Evolutionary conservation across 257 asterid species (phyloP).

Genomic region (Ilex aquifolium): DNA sequence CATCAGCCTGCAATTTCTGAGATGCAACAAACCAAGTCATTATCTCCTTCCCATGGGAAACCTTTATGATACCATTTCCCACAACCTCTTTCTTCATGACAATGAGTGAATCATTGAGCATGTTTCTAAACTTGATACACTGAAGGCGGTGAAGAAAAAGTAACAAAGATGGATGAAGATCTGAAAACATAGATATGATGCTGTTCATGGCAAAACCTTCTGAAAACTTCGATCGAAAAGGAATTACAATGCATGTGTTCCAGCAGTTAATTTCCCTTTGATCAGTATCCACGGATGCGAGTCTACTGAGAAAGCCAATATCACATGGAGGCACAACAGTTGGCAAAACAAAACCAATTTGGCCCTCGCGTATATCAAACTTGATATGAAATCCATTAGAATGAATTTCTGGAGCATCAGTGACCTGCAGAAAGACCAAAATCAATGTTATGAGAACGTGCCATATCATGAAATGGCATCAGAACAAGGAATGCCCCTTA

Average conservation of each 20-base stretch:
- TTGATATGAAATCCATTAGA: slow-evolving; percentile 89
- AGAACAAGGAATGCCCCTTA: not conserved
- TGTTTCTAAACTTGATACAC: slow-evolving; percentile 70
- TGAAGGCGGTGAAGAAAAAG: slow-evolving; percentile 85
- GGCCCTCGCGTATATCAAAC: slow-evolving; percentile 85
- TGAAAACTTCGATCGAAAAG: slow-evolving; percentile 54
- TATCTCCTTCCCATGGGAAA: slow-evolving; percentile 62
- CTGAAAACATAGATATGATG: slow-evolving; percentile 77
- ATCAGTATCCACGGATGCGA: slow-evolving; percentile 45
- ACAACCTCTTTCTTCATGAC: slow-evolving; percentile 75
- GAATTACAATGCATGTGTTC: slow-evolving; percentile 93
- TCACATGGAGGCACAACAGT: slow-evolving; percentile 81
- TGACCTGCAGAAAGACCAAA: slow-evolving; percentile 48
- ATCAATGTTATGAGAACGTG: slow-evolving; percentile 1
- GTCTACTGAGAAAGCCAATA: slow-evolving; percentile 47
- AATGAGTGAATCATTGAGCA: slow-evolving; percentile 51
- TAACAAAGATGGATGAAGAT: slow-evolving; percentile 85
- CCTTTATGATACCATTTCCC: slow-evolving; percentile 76
- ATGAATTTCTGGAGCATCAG: slow-evolving; percentile 95
- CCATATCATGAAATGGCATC: slow-evolving; percentile 5
- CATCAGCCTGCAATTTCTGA: slow-evolving; percentile 47
- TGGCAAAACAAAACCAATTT: slow-evolving; percentile 95
- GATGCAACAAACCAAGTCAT: slow-evolving; percentile 89
- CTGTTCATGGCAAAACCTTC: slow-evolving; percentile 49
- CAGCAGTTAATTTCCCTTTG: slow-evolving; percentile 34